Evolutionary conservation across 495 filamentous ascomycete species (phyloP), one percentile per base, ranked within the genome.

Genomic region (Penicillium paradoxum): DNA sequence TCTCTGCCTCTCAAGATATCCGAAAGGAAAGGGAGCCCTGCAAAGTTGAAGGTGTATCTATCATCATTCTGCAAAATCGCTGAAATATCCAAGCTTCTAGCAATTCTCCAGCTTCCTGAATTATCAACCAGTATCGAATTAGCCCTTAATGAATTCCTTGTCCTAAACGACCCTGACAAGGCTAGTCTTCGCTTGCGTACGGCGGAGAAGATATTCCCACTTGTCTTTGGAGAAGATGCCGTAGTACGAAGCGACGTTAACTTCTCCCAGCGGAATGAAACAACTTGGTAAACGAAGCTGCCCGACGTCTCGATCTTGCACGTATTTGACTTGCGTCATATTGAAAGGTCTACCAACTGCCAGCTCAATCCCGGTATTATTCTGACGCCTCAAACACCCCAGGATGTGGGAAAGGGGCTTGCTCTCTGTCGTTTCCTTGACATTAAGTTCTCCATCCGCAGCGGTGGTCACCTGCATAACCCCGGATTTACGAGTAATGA

Each of bases 381-480:
- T 10, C 27, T 55, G 6, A 19, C 32, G 7, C 51, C 56, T 9
- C 17, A 9, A n/a, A 32, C 36, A 0, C 19, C 43, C 13, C 34
- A 51, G 24, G 47, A 59, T 38, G 47, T 59, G 7, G 52, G 47
- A 7, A 51, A 39, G 11, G 44, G 39, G 0, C 56, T 59, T 4
- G 41, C 52, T 9, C 42, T 59, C 3, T 48, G 46, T 32, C 37
- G 33, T n/a, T 49, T 54, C 8, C 48, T 59, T 29, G n/a, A 49
- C 13, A 14, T 51, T 13, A 52, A 48, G 15, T 59, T 59, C 48
- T 53, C 57, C 30, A 41, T 59, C 39, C 52, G 53, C 32, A 29
- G 57, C 29, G 57, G 57, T 1, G 57, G 57, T 29, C 57, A 52
- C 19, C 29, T 55, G 15, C 48, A 55, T 4, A 49, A 47, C 38